These are phyloP conservation scores for Ogataea paradorogensis DNA, from an alignment of 805 yeast species.

Conservation along the genomic window DNA sequence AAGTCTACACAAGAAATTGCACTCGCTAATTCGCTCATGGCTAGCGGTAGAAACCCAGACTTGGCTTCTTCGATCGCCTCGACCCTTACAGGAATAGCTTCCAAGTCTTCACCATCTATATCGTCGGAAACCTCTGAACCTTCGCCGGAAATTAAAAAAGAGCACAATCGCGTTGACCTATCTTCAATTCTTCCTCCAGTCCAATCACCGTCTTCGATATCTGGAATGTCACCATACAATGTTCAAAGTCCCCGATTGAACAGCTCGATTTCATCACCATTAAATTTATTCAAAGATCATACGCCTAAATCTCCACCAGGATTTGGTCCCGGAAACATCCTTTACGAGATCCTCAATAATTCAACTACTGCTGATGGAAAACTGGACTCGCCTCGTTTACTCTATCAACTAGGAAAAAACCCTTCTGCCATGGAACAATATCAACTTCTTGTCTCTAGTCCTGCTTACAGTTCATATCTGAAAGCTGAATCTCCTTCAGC, in stretches of 20 bases:
- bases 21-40: conserved; percentile 46
- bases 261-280: conserved; percentile 13
- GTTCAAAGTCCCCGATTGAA: conserved; percentile 10
- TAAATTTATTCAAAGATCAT: conserved; percentile 18
- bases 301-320: conserved; percentile 15
- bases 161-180: conserved; percentile 22
- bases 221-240: conserved; percentile 14
- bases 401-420: conserved; percentile 23
- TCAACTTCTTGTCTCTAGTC: conserved; percentile 19
- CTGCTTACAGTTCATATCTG: conserved; percentile 14
- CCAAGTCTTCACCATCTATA: conserved; percentile 4
- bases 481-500: conserved; percentile 14
- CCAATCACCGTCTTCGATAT: conserved; percentile 16
- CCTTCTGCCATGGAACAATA: conserved; percentile 26
- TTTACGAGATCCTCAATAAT: conserved; percentile 23
- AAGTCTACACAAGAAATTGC: conserved; percentile 50
- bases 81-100: conserved; percentile 23
- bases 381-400: conserved; percentile 25
- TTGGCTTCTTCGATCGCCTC: conserved; percentile 31
- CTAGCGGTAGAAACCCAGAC: conserved; percentile 50
- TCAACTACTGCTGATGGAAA: conserved; percentile 20
- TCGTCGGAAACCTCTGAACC: not conserved
- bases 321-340: conserved; percentile 21
- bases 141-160: conserved; percentile 6
- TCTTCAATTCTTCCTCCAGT: conserved; percentile 10